These are phyloP conservation scores for Bipolaris victoriae DNA, from an alignment of 2,329 filamentous ascomycete genomes.

Conservation along the genomic window DNA sequence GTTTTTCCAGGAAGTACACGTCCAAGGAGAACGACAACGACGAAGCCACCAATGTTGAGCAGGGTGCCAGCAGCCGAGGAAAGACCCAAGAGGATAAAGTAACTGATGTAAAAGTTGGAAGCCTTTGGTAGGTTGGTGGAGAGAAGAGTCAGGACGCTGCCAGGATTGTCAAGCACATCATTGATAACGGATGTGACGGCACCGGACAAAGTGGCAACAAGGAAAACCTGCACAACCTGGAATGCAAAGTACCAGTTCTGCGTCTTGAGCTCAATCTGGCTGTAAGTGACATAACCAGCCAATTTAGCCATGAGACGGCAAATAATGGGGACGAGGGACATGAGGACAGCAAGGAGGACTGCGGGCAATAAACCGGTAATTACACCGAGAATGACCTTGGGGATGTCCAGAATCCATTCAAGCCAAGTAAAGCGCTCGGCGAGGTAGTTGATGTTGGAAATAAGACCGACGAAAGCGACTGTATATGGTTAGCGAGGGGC, in stretches of 20 bases:
- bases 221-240: conserved; percentile 92
- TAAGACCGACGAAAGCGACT: conserved; percentile 52
- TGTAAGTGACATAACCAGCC: conserved; percentile 49
- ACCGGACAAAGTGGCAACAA: conserved; percentile 82
- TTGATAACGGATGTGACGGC: conserved; percentile 68
- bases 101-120: conserved; percentile 94
- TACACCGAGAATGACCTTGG: conserved; percentile 51
- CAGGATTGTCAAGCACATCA: conserved; percentile 68
- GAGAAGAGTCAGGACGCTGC: conserved; percentile 66
- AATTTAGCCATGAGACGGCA: conserved; percentile 48
- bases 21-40: conserved; percentile 82
- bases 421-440: conserved; percentile 48
- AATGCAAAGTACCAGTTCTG: conserved; percentile 94
- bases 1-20: conserved; percentile 60
- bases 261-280: conserved; percentile 69
- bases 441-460: conserved; percentile 55
- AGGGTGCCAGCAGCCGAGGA: conserved; percentile 51
- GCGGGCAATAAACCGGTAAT: conserved; percentile 55
- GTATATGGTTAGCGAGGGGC: conserved; percentile 15
- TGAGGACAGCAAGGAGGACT: conserved; percentile 52
- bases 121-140: conserved; percentile 78
- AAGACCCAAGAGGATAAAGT: conserved; percentile 86
- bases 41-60: conserved; percentile 80
- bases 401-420: conserved; percentile 52
- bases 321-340: conserved; percentile 54